Percentiles rank a stretch among this genome's conserved stretches.
Conservation (phyloP, 2,329 filamentous ascomycete species). For the Clarireedia paspali region DNA sequence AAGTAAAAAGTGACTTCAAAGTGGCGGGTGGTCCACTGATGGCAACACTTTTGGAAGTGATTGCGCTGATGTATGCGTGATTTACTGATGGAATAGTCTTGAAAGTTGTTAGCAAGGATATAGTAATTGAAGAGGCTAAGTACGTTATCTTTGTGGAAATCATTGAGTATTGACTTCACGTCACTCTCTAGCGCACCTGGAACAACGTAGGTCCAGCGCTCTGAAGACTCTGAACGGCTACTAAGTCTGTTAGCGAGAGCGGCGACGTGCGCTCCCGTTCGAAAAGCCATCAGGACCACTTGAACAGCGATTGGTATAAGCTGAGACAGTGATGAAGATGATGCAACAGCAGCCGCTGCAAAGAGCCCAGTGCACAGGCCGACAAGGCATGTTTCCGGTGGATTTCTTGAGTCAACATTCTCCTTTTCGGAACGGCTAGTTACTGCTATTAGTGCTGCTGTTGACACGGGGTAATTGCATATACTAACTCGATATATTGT, state of each 20-base stretch:
- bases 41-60: conserved; percentile 5
- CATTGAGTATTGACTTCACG: conserved; percentile 41
- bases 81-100: conserved; percentile 38
- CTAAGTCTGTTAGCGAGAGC: conserved; percentile 14
- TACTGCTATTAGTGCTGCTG: not conserved
- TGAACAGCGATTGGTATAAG: conserved; percentile 7
- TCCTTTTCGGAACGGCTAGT: conserved; percentile 7
- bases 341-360: conserved; percentile 7
- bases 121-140: conserved; percentile 15
- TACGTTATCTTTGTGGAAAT: conserved; percentile 51
- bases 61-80: conserved; percentile 5
- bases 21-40: conserved; percentile 9
- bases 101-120: not conserved
- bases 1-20: conserved; percentile 4
- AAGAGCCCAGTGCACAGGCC: conserved; percentile 8
- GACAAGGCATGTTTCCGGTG: conserved; percentile 7
- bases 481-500: conserved; percentile 59
- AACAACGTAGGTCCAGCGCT: conserved; percentile 61
- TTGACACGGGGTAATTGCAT: too few species aligned
- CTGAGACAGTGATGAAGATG: conserved; percentile 7
- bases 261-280: conserved; percentile 6
- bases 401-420: not conserved
- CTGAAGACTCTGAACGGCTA: conserved; percentile 35
- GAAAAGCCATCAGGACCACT: conserved; percentile 6
- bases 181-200: conserved; percentile 45